Percentiles rank a stretch among this genome's conserved stretches.
phyloP scores from a whole-genome alignment of 1,139 yeast genomes.

The Kodamaea arcana region DNA sequence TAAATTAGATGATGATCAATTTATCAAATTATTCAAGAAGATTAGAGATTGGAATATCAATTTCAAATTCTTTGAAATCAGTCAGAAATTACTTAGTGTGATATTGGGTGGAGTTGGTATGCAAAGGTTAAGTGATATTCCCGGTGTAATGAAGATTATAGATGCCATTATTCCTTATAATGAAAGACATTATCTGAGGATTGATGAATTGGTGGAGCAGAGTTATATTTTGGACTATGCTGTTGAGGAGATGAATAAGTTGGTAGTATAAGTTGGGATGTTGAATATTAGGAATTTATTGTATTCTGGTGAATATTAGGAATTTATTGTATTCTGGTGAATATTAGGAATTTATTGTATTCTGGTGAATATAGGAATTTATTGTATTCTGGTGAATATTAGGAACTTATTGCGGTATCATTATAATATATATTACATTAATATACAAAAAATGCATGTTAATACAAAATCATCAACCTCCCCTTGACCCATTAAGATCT shows the following conservation, averaged over 20 bases:
- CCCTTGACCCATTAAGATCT: too few relatives aligned
- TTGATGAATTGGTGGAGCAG: slow-evolving; percentile 78
- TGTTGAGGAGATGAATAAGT: slow-evolving; percentile 67
- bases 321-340: too few relatives aligned
- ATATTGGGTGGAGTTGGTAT: slow-evolving; percentile 53
- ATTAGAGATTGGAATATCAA: slow-evolving; percentile 95
- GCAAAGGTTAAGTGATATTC: slow-evolving; percentile 56
- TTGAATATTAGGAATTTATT: too few relatives aligned
- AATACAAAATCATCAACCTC: too few relatives aligned
- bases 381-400: too few relatives aligned
- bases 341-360: too few relatives aligned
- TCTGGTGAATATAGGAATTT: too few relatives aligned
- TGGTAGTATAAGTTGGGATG: slow-evolving; percentile 14
- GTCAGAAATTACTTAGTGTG: slow-evolving; percentile 71
- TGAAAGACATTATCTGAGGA: slow-evolving; percentile 74
- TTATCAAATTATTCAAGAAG: slow-evolving; percentile 60
- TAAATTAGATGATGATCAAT: slow-evolving; percentile 54
- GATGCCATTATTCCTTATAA: slow-evolving; percentile 80
- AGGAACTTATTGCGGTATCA: too few relatives aligned
- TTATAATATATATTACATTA: too few relatives aligned
- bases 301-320: too few relatives aligned
- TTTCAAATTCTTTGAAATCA: slow-evolving; percentile 71
- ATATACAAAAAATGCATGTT: too few relatives aligned
- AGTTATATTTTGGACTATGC: slow-evolving; percentile 84
- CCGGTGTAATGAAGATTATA: slow-evolving; percentile 63